Conservation (phyloP, 2,329 filamentous ascomycete species). For the Tricladium varicosporioides region DNA sequence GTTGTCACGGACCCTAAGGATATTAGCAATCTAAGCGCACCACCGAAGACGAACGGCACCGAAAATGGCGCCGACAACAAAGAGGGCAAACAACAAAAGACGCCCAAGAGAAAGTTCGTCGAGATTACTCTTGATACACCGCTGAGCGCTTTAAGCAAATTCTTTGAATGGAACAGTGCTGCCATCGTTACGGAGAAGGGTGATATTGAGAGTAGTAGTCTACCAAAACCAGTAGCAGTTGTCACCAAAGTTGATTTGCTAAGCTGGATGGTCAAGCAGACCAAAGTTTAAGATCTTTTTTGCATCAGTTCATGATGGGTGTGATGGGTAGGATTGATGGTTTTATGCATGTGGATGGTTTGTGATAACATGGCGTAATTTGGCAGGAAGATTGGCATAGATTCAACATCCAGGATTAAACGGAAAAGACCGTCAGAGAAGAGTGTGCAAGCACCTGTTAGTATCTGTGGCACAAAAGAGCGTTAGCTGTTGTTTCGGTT, state of each 20-base stretch:
- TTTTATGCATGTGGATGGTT: background rate
- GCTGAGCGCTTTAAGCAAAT: constrained; percentile 78
- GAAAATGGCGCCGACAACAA: constrained; percentile 31
- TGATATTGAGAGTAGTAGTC: constrained; percentile 43
- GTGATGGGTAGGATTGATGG: background rate
- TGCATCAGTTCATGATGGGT: too few species aligned
- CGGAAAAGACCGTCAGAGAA: background rate
- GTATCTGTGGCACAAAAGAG: background rate
- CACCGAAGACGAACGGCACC: constrained; percentile 32
- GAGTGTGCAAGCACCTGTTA: background rate
- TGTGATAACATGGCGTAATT: constrained; percentile 1
- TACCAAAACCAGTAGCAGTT: constrained; percentile 78
- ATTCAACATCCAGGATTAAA: constrained; percentile 10
- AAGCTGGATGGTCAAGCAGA: constrained; percentile 81
- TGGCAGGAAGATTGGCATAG: background rate
- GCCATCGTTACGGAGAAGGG: constrained; percentile 85
- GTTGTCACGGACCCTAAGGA: constrained; percentile 84
- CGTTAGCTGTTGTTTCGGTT: background rate
- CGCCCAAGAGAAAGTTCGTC: constrained; percentile 71
- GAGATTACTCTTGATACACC: constrained; percentile 92
- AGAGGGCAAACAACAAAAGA: constrained; percentile 37
- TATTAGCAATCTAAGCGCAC: constrained; percentile 41
- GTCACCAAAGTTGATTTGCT: constrained; percentile 96
- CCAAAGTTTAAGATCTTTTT: constrained; percentile 30
- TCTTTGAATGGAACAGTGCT: constrained; percentile 97